These are phyloP conservation scores for Jacaranda mimosifolia DNA, from an alignment of 257 asterid species.

Conservation along the genomic window DNA sequence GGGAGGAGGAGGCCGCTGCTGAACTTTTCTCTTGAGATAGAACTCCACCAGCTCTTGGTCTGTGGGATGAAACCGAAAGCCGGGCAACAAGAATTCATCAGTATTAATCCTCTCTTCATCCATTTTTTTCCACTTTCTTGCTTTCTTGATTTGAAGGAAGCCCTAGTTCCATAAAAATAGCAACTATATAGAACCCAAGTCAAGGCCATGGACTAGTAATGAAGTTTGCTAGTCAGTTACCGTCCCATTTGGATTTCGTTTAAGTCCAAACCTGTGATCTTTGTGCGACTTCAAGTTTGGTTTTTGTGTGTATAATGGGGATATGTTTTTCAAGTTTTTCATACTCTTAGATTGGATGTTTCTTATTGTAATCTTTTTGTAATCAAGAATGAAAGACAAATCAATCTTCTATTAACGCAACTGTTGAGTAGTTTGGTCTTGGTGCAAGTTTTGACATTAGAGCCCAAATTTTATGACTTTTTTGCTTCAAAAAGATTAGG, in stretches of 20 bases:
- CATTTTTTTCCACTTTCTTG: conserved; percentile 35
- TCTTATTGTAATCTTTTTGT: conserved; percentile 42
- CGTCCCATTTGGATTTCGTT: conserved; percentile 28
- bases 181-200: conserved; percentile 41
- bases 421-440: no score
- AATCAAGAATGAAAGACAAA: conserved; percentile 69
- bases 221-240: conserved; percentile 30
- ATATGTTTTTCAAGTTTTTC: conserved; percentile 49
- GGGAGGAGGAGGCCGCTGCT: conserved; percentile 59
- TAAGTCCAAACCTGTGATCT: conserved; percentile 65
- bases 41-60: conserved; percentile 88
- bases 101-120: conserved; percentile 60
- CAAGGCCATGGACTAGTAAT: conserved; percentile 47
- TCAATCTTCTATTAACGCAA: conserved; percentile 47
- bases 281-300: conserved; percentile 41
- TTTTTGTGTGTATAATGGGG: conserved; percentile 35
- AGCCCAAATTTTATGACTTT: no score
- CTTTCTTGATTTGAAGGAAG: background rate
- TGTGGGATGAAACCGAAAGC: conserved; percentile 87
- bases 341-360: conserved; percentile 52
- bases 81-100: conserved; percentile 81
- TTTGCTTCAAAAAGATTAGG: no score
- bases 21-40: conserved; percentile 72
- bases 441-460: no score
- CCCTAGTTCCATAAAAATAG: no score